Base-by-base conservation (phyloP, 1,139 yeast genomes). In the Pichia sp. region DNA sequence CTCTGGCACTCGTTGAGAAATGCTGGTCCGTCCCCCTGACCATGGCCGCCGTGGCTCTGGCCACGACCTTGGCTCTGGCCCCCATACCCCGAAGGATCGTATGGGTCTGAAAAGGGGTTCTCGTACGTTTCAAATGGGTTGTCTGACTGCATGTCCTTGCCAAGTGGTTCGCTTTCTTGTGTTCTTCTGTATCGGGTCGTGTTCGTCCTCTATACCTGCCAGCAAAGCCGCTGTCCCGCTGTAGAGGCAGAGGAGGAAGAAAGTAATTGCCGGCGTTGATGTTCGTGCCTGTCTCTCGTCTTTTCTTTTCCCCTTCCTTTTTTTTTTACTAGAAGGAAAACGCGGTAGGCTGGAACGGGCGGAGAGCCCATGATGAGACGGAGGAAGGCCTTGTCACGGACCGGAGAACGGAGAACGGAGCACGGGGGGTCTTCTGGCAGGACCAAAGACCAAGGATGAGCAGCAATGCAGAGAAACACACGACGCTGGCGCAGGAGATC, bases 91-190 rank as follows among this genome's bases (percentile, higher is more conserved):
- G 56, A 47, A 8, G 55, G 55, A 16, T 51, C 47, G 19, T 50
- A 53, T 1, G 56, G 56, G 41, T 56, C 57, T 1, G 57, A 45
- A 26, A 56, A 56, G 8, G 59, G 60, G 45, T 50, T 55, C 23
- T 56, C 58, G 7, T 50, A 44, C 1, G 48, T 29, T 13, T 49
- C 59, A 46, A 55, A 50, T 8, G 54, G 60, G 45, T 49, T 54
- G 2, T 51, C 53, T 6, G 40, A 11, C 16, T 53, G 40, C 54
- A 52, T 54, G 40, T 15, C 11, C 11, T 31, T 31, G 34, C 34
- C 11, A 5, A 2, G 11, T 31, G 34, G 11, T 31, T 8, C 34
- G 2, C 11, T 31, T 2, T 31, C 10, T 15, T 36, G 15, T 36
- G 15, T 36, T 31, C 34, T 31, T 31, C 34, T 8, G 34, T 11